A percentile compares a stretch with the other conserved stretches of the same genome.
Conservation (phyloP, 768 basidiomycete species). For the Terana coerulea region DNA sequence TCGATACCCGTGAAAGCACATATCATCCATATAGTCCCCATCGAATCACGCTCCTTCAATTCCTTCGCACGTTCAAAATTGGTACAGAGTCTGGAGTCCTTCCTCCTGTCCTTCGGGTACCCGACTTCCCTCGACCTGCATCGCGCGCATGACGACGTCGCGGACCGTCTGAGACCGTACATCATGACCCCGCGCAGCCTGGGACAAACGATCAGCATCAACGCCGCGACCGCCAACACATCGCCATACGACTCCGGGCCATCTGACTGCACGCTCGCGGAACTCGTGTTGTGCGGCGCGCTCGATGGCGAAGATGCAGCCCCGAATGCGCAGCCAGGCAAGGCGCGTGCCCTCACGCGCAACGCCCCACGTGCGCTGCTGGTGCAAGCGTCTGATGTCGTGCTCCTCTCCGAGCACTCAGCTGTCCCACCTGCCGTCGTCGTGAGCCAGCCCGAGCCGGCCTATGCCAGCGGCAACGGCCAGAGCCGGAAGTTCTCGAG, state of each 20-base stretch:
- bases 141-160: conserved; percentile 9
- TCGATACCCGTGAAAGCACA: conserved; percentile 21
- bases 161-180: conserved; percentile 26
- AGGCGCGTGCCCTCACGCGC: neutral
- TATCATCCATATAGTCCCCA: conserved; percentile 31
- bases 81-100: conserved; percentile 34
- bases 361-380: conserved; percentile 28
- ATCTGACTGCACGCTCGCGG: conserved; percentile 31
- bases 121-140: conserved; percentile 12
- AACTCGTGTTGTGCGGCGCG: conserved; percentile 30
- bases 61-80: conserved; percentile 24
- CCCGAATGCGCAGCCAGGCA: neutral
- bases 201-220: conserved; percentile 18
- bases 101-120: conserved; percentile 33
- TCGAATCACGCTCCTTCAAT: conserved; percentile 4
- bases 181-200: conserved; percentile 26
- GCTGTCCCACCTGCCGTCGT: conserved; percentile 3
- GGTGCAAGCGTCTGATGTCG: conserved; percentile 28
- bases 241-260: conserved; percentile 9
- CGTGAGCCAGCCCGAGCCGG: conserved; percentile 12
- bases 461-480: neutral
- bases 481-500: neutral
- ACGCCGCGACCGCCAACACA: conserved; percentile 1
- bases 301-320: conserved; percentile 27
- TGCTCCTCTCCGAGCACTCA: conserved; percentile 21